Percentiles rank a stretch among this genome's conserved stretches.
Evolutionary conservation across 179 eudicot species (phyloP).

Genomic region (Actinidia polygama): DNA sequence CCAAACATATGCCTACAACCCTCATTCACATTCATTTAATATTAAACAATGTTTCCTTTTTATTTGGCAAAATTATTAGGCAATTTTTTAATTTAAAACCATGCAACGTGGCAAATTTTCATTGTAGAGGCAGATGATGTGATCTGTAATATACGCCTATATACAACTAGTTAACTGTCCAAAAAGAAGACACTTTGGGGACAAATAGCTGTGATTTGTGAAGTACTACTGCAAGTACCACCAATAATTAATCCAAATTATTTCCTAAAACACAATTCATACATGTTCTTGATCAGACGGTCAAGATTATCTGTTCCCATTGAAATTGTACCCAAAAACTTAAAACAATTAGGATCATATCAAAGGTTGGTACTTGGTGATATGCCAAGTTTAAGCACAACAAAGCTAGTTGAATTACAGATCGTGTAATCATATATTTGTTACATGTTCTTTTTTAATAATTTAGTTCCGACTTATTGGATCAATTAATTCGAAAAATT

Average conservation of each 20-base stretch:
- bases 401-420: neutral
- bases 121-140: neutral
- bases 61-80: too few species aligned
- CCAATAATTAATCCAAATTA: neutral
- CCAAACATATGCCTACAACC: too few species aligned
- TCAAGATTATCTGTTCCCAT: constrained; percentile 21
- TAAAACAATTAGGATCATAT: constrained; percentile 28
- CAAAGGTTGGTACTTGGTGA: constrained; percentile 16
- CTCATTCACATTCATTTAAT: too few species aligned
- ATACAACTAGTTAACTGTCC: neutral
- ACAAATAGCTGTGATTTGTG: neutral
- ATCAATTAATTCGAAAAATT: too few species aligned
- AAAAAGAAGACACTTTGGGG: neutral
- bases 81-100: neutral
- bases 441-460: too few species aligned
- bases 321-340: constrained; percentile 20
- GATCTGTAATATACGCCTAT: constrained; percentile 1
- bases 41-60: too few species aligned
- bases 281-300: constrained; percentile 20
- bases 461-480: too few species aligned
- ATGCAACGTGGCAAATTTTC: neutral
- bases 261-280: constrained; percentile 5
- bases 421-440: neutral
- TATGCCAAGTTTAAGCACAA: constrained; percentile 13
- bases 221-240: neutral